phyloP scores from a whole-genome alignment of 2,329 filamentous ascomycete genomes.

The Colletotrichum cordylinicola region DNA sequence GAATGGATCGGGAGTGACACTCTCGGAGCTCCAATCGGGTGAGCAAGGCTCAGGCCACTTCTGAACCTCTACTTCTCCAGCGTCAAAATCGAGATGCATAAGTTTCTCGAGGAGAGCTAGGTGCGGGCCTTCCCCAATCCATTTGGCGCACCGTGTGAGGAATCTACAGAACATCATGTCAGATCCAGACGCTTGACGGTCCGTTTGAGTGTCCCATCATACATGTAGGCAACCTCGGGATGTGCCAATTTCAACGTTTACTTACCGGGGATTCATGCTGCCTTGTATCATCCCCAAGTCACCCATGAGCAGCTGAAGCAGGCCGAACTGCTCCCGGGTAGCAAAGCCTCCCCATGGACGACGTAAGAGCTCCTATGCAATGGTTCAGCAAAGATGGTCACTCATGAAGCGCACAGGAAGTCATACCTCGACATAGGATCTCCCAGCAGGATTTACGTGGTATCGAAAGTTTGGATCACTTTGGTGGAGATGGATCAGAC shows the following conservation, averaged over 20 bases:
- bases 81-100: neutral
- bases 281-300: neutral
- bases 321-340: fast-evolving
- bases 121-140: neutral
- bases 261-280: neutral
- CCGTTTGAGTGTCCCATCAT: neutral
- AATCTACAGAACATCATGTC: neutral
- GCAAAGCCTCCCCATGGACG: neutral
- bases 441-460: neutral
- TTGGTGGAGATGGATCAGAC: neutral
- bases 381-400: fast-evolving
- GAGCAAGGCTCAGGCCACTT: neutral
- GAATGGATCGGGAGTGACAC: neutral
- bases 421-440: neutral
- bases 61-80: neutral
- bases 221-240: fast-evolving
- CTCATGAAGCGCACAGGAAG: neutral
- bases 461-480: neutral
- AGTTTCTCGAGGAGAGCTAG: neutral
- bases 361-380: fast-evolving
- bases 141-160: neutral
- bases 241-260: neutral
- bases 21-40: neutral
- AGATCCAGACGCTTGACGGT: neutral
- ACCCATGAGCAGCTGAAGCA: neutral